Percentiles rank a stretch among this genome's conserved stretches.
phyloP scores from a whole-genome alignment of 805 yeast genomes.

The Nakazawaea pomicola region DNA sequence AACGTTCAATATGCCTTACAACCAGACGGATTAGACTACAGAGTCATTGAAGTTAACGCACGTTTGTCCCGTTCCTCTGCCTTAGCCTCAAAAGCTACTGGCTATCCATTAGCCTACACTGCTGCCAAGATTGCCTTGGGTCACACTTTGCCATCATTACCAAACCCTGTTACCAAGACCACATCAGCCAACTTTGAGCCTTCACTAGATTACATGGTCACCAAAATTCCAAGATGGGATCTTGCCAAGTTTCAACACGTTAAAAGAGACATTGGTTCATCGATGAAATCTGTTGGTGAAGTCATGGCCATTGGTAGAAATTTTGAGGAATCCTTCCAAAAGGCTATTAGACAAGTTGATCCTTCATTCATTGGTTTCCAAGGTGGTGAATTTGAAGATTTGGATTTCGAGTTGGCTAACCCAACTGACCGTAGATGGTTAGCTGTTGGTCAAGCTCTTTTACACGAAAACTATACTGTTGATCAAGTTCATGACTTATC shows the following conservation, averaged over 20 bases:
- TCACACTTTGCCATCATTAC: conserved; percentile 89
- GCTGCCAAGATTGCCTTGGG: conserved; percentile 97
- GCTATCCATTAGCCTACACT: conserved; percentile 96
- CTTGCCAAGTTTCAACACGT: conserved; percentile 92
- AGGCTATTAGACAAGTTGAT: conserved; percentile 94
- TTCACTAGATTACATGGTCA: conserved; percentile 91
- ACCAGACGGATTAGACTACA: conserved; percentile 91
- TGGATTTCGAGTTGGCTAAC: conserved; percentile 71
- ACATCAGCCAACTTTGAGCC: conserved; percentile 98
- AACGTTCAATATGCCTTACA: conserved; percentile 95
- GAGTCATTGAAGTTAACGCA: conserved; percentile 97
- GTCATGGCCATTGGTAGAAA: conserved; percentile 99
- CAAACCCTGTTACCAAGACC: conserved; percentile 93
- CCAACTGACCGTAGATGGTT: conserved; percentile 97
- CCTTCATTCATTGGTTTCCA: conserved; percentile 90
- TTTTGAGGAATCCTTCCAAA: conserved; percentile 96
- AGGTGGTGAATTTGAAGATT: conserved; percentile 71
- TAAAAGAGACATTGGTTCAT: conserved; percentile 86
- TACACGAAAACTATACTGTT: conserved; percentile 87
- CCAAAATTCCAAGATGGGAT: conserved; percentile 99
- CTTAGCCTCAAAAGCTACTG: conserved; percentile 96
- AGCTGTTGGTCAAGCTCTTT: conserved; percentile 95
- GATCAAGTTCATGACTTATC: conserved; percentile 89
- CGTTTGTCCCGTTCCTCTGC: conserved; percentile 97
- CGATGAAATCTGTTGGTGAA: conserved; percentile 99